phyloP scores from a whole-genome alignment of 148 eudicot genomes.

The Rhododendron henanense region DNA sequence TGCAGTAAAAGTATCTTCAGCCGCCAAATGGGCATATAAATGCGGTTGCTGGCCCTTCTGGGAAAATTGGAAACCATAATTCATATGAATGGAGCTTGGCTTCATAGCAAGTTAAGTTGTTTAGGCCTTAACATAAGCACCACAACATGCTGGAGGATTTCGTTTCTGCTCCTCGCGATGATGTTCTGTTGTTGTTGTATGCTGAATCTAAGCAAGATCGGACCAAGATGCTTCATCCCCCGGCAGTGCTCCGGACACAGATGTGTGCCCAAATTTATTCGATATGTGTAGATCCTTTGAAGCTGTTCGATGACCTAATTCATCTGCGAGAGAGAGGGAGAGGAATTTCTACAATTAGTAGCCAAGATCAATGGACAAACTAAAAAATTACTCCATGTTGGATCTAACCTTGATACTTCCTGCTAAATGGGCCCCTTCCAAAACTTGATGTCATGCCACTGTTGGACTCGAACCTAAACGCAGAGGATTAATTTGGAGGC shows the following conservation, averaged over 20 bases:
- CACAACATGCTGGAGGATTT: background rate
- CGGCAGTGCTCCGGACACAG: background rate
- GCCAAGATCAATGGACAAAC: background rate
- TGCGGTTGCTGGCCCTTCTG: background rate
- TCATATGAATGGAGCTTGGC: background rate
- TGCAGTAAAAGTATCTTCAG: background rate
- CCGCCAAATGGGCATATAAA: background rate
- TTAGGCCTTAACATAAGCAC: background rate
- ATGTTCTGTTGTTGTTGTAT: background rate
- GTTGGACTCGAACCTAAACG: constrained; percentile 3
- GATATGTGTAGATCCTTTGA: background rate
- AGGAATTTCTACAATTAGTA: background rate
- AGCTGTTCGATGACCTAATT: background rate
- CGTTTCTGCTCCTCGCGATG: background rate
- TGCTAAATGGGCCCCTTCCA: background rate
- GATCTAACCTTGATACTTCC: background rate
- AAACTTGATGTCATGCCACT: background rate
- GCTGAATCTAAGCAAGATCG: constrained; percentile 10
- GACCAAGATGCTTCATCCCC: constrained; percentile 33
- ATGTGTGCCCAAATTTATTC: background rate
- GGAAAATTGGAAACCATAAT: background rate
- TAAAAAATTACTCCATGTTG: background rate
- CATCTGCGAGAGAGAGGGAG: background rate
- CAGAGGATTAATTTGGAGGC: constrained; percentile 41
- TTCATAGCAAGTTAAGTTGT: background rate